Percentiles rank a stretch among this genome's conserved stretches.
Conservation (phyloP, 2,329 filamentous ascomycete genomes). For the Epichloe glyceriae region DNA sequence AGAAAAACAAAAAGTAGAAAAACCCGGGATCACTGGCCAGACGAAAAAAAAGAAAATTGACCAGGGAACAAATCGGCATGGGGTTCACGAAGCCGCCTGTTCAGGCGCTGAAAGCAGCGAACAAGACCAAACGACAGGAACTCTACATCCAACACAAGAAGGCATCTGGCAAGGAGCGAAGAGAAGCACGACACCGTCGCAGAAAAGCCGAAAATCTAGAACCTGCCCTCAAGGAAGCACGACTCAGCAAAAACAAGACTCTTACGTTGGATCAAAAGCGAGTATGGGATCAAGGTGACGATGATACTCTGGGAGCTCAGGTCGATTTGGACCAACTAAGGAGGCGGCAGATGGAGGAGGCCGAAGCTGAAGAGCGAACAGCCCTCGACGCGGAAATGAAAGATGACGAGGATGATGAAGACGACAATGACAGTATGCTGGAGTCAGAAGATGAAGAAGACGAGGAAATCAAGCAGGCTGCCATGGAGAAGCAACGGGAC, state of each 20-base stretch:
- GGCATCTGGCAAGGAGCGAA: constrained; percentile 56
- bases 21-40: too few relatives aligned
- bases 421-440: constrained; percentile 69
- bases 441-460: constrained; percentile 47
- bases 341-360: constrained; percentile 40
- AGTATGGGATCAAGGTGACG: constrained; percentile 71
- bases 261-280: constrained; percentile 76
- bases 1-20: too few relatives aligned
- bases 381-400: constrained; percentile 29
- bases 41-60: too few relatives aligned
- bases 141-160: constrained; percentile 74
- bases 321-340: constrained; percentile 49
- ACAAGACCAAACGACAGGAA: constrained; percentile 69
- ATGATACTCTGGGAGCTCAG: constrained; percentile 40
- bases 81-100: constrained; percentile 22
- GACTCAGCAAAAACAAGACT: constrained; percentile 67
- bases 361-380: constrained; percentile 36
- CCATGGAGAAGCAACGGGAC: constrained; percentile 29
- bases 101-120: constrained; percentile 40
- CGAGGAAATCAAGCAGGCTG: constrained; percentile 32
- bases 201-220: constrained; percentile 80
- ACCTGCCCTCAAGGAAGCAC: constrained; percentile 58
- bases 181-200: constrained; percentile 62
- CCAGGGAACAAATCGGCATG: constrained; percentile 12
- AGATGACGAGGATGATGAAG: constrained; percentile 37